phyloP scores from a whole-genome alignment of 225 moss, liverwort and hornwort species.

The Climacium dendroides region DNA sequence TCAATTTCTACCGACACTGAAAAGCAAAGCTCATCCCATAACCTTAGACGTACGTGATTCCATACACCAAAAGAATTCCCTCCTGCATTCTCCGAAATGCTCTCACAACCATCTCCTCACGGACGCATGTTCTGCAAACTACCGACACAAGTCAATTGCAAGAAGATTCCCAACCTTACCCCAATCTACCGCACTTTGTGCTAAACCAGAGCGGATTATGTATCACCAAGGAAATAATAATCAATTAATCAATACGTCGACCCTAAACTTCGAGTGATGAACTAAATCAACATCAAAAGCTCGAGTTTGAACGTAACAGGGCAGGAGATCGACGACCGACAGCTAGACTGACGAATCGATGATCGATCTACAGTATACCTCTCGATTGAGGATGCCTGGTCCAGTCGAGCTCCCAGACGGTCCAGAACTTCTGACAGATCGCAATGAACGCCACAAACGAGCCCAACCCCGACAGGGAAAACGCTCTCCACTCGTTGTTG shows the following conservation, averaged over 20 bases:
- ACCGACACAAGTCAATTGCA: background rate
- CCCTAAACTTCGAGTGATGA: no score
- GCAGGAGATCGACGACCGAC: no score
- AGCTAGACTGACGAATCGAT: no score
- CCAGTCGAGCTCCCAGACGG: background rate
- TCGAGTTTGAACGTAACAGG: no score
- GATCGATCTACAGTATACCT: no score
- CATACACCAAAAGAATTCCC: background rate
- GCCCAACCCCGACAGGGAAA: background rate
- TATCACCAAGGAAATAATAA: no score
- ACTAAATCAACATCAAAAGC: no score
- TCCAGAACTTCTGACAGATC: background rate
- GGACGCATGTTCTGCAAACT: background rate
- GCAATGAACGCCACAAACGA: background rate
- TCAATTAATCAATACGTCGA: no score
- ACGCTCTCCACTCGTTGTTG: background rate
- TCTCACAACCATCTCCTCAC: background rate
- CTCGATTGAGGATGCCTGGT: no score
- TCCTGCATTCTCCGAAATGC: background rate
- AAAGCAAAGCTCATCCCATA: background rate
- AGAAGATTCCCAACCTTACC: background rate
- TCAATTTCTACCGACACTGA: background rate
- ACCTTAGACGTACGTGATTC: background rate
- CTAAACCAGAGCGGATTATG: no score
- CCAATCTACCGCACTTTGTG: no score